These are phyloP conservation scores for Pelargonium myrrhifolium DNA, from an alignment of 441 rosid genomes.

Conservation along the genomic window DNA sequence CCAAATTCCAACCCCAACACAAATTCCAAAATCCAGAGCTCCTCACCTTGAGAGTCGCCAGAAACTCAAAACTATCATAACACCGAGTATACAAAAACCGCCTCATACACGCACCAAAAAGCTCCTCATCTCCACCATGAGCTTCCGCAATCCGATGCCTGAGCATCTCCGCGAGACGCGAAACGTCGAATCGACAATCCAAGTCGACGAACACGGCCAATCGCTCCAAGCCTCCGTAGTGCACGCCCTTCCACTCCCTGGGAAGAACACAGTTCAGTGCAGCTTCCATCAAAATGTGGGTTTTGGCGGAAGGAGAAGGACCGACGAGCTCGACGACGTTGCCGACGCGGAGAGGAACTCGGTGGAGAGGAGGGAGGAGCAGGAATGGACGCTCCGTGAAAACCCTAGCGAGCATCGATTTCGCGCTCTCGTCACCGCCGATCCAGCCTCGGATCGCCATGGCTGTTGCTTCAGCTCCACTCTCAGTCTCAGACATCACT, in stretches of 20 bases:
- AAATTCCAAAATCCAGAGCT: neutral
- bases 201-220: constrained; percentile 56
- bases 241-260: constrained; percentile 46
- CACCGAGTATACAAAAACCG: constrained; percentile 63
- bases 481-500: too few relatives aligned
- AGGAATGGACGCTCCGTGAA: constrained; percentile 35
- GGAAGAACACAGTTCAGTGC: constrained; percentile 75
- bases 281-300: constrained; percentile 52
- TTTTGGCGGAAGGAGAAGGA: constrained; percentile 67
- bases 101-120: constrained; percentile 50
- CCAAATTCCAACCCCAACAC: neutral
- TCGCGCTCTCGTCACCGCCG: constrained; percentile 52
- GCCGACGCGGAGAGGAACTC: constrained; percentile 63
- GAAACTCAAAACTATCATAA: constrained; percentile 55
- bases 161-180: constrained; percentile 54
- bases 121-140: constrained; percentile 39
- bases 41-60: constrained; percentile 68
- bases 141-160: constrained; percentile 41
- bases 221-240: constrained; percentile 60
- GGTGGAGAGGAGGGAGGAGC: constrained; percentile 49
- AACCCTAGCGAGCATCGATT: constrained; percentile 55
- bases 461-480: neutral
- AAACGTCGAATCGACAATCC: constrained; percentile 67
- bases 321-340: constrained; percentile 71
- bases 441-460: constrained; percentile 44